Conservation (phyloP, 306 rosid species). For the Vachellia collinsii region DNA sequence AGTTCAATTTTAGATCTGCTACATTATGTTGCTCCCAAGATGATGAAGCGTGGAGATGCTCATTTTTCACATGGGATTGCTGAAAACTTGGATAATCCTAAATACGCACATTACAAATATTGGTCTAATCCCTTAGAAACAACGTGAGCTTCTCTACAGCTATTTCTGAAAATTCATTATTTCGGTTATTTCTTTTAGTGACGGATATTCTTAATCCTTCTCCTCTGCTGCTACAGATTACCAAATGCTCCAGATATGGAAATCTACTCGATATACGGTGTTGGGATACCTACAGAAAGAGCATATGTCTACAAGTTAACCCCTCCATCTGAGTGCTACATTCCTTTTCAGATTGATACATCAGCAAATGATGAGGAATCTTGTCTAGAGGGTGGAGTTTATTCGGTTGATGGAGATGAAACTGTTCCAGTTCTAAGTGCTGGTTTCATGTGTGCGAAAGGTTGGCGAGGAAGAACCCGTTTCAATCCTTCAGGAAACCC, state of each 20-base stretch:
- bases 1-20: slow-evolving; percentile 2
- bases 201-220: background rate
- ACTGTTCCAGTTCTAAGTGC: slow-evolving; percentile 2
- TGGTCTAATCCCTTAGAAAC: slow-evolving; percentile 16
- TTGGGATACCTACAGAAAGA: slow-evolving; percentile 10
- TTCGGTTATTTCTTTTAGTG: background rate
- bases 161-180: background rate
- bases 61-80: slow-evolving; percentile 17
- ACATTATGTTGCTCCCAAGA: slow-evolving; percentile 7
- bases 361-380: background rate
- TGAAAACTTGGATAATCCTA: background rate
- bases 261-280: background rate
- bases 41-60: slow-evolving; percentile 18
- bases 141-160: background rate
- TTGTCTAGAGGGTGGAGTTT: background rate
- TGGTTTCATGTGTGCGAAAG: background rate
- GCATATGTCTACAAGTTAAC: slow-evolving; percentile 4
- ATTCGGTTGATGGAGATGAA: slow-evolving; percentile 10
- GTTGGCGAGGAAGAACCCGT: slow-evolving; percentile 1
- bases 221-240: background rate
- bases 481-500: slow-evolving; percentile 15
- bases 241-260: slow-evolving; percentile 8
- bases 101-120: slow-evolving; percentile 8
- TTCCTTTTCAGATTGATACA: background rate
- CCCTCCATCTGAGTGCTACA: slow-evolving; percentile 13